These are phyloP conservation scores for Lachnum nothofagi DNA, from an alignment of 2,329 filamentous ascomycete genomes.

Conservation along the genomic window DNA sequence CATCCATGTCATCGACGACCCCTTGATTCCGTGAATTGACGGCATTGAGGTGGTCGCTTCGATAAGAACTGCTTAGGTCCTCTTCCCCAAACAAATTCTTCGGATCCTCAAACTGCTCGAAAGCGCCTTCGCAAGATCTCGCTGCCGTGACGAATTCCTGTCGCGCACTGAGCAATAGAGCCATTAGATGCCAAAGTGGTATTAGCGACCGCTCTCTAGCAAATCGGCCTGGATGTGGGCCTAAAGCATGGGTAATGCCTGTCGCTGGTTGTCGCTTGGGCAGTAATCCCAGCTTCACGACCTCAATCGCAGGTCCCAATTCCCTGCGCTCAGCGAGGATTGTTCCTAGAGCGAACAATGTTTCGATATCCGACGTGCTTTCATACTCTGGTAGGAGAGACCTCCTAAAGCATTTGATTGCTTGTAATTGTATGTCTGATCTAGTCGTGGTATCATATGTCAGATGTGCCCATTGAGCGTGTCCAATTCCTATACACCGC, in stretches of 20 bases:
- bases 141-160: constrained; percentile 78
- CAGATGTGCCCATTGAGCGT: constrained; percentile 79
- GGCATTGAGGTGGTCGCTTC: constrained; percentile 63
- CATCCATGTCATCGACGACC: constrained; percentile 73
- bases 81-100: constrained; percentile 63
- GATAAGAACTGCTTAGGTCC: constrained; percentile 45
- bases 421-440: constrained; percentile 69
- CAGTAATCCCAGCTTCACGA: constrained; percentile 71
- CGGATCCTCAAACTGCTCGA: constrained; percentile 79
- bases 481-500: constrained; percentile 77
- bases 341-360: constrained; percentile 74
- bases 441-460: constrained; percentile 71
- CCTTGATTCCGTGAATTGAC: constrained; percentile 36
- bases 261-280: constrained; percentile 46
- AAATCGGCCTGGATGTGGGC: constrained; percentile 37
- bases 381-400: constrained; percentile 64
- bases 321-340: constrained; percentile 85
- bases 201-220: constrained; percentile 60
- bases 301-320: constrained; percentile 71
- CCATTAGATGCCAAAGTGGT: constrained; percentile 85
- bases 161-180: constrained; percentile 76
- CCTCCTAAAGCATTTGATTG: constrained; percentile 68
- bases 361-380: constrained; percentile 64
- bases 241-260: constrained; percentile 22
- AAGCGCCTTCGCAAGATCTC: constrained; percentile 80